Evolutionary conservation across 2,329 filamentous ascomycete species (phyloP), one percentile per base, ranked within the genome.

Genomic region (Cladosporium sp.): DNA sequence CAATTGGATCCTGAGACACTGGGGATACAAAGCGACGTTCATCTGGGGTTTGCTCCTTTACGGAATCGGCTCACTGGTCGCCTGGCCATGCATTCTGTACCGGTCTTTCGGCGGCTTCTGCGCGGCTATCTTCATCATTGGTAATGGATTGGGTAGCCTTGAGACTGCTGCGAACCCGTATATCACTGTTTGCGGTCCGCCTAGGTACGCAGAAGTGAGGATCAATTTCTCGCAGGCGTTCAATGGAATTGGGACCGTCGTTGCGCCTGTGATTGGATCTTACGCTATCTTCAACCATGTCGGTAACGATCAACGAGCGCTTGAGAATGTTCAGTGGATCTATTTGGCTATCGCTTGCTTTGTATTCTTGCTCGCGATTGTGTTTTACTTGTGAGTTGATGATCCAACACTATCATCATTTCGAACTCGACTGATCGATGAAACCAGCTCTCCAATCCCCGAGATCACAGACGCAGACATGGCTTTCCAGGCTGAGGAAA

Each of bases 381-480:
- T 83, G 8, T 84, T 84, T 64, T 81, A 77, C 62, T 73, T 83
- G 59, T 62, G 39, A 58, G 59, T 55, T 18, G 15, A 22, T 25
- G 15, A 12, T 42, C 9, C 2, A 4, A 3, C 13, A 3, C 7
- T 16, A 35, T 35, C n/a, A 15, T n/a, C 9, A 19, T n/a, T 33
- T 38, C n/a, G n/a, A 18, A 16, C 9, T 7, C 2, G 2, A 13
- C 3, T 8, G 12, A 13, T 11, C 9, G 3, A 13, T 20, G 8
- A 9, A 13, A 2, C 6, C 36, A 58, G 56, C 50, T 74, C 73
- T 9, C 70, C 70, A 0, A 75, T 76, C 38, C 74, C 75, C 0
- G 74, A 78, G 57, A 78, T 83, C 57, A 83, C 80, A 2, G 79
- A 82, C 53, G 78, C 78, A 20, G 81, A 84, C 60, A 83, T 84